These are phyloP conservation scores for Dactylorhiza incarnata DNA, from an alignment of 106 monocot species.

Conservation along the genomic window DNA sequence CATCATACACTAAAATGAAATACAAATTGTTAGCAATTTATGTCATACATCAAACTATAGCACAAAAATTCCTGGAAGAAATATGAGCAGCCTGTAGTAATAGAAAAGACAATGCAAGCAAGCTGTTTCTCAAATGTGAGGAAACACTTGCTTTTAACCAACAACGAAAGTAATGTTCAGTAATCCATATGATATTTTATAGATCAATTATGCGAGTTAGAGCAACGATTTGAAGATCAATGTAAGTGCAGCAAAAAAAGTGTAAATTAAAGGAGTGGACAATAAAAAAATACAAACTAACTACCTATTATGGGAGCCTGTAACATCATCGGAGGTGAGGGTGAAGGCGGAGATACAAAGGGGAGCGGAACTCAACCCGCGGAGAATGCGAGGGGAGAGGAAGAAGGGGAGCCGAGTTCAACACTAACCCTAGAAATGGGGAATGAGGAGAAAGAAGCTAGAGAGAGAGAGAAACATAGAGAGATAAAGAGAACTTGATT, in stretches of 20 bases:
- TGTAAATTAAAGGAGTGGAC: not conserved
- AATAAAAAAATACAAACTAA: not conserved
- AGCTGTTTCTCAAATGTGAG: not conserved
- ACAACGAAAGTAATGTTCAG: not conserved
- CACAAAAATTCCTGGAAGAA: not conserved
- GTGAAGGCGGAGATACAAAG: no score
- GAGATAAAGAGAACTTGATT: no score
- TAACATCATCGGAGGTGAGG: no score
- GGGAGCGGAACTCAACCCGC: no score
- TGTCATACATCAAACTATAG: not conserved
- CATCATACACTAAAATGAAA: constrained; percentile 73
- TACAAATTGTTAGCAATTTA: not conserved
- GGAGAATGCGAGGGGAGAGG: no score
- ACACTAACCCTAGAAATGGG: no score
- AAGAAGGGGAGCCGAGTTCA: no score
- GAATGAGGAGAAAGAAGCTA: no score
- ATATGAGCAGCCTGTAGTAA: not conserved
- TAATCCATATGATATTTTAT: not conserved
- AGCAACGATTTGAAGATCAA: not conserved
- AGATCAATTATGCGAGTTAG: not conserved
- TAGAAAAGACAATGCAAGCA: not conserved
- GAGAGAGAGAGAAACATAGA: no score
- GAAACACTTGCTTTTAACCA: not conserved
- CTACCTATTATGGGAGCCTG: not conserved
- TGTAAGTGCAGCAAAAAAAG: not conserved